Evolutionary conservation across 1,284 basidiomycete genomes (phyloP), one percentile per base, ranked within the genome.

Genomic region (Boletellus deceptivus): DNA sequence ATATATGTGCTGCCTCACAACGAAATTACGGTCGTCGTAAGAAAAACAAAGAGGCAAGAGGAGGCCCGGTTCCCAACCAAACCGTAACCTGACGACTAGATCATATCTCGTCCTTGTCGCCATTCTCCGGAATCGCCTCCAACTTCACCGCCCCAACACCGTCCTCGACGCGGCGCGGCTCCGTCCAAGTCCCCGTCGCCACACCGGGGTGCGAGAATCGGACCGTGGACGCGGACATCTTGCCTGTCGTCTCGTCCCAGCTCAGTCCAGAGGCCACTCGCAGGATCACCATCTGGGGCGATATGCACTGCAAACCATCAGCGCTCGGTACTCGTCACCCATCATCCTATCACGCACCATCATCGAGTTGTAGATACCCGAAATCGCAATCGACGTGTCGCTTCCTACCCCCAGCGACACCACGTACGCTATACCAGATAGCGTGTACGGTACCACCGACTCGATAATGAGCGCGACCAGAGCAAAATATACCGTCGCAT

Each of bases 261-360:
- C 46, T 43, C 3, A 46, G 46, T 25, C 59, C 61, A 24, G 52
- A 55, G 9, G 55, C 62, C 29, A 66, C 54, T 4, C 57, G 55
- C 40, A 68, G 37, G 11, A 65, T 66, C 39, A 69, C 20, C 54
- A 66, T 56, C 47, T 66, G 65, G 24, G 63, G 61, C 1, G 67
- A 65, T 54, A 65, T 55, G 27, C 56, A 55, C 63, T 64, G 29
- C 24, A 16, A 9, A 0, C 14, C 27, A 20, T 27, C 25, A 27
- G 10, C 29, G 4, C 29, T 60, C 11, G 58, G 24, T 17, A 18
- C 18, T 3, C 17, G 10, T 4, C 14, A 18, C 13, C 16, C 14
- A 2, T 20, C 13, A n/a, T 31, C 29, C 25, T 7, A 10, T 17
- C 25, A 45, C 63, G 36, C 31, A 66, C 63, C 54, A 54, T 64